These are phyloP conservation scores for Fusarium mexicanum DNA, from an alignment of 2,329 filamentous ascomycete species.

Conservation along the genomic window DNA sequence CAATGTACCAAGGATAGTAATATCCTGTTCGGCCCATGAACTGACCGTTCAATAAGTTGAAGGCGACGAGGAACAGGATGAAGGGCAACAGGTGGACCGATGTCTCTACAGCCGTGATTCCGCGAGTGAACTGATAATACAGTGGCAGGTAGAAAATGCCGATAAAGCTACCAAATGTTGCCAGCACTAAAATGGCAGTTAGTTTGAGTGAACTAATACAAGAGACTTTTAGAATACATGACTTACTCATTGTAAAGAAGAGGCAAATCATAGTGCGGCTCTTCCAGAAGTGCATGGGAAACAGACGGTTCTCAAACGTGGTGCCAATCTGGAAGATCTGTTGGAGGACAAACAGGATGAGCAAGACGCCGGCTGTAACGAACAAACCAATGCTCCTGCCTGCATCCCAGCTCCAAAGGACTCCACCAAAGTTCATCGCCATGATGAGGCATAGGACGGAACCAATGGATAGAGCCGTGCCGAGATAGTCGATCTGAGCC, in stretches of 20 bases:
- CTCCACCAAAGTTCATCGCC: constrained; percentile 60
- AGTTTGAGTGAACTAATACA: neutral
- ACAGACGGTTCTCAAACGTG: constrained; percentile 46
- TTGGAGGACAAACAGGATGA: constrained; percentile 54
- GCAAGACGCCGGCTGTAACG: constrained; percentile 52
- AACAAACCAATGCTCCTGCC: constrained; percentile 57
- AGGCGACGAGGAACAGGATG: constrained; percentile 11
- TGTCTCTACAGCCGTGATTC: neutral
- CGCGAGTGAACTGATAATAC: constrained; percentile 8
- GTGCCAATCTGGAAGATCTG: constrained; percentile 47
- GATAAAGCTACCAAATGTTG: constrained; percentile 9
- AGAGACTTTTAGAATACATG: no score
- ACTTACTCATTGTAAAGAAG: constrained; percentile 49
- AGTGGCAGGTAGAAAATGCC: constrained; percentile 19
- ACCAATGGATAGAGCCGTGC: constrained; percentile 53
- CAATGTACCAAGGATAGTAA: constrained; percentile 14
- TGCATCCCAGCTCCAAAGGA: constrained; percentile 56
- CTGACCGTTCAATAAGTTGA: constrained; percentile 7
- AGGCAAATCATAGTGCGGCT: constrained; percentile 52
- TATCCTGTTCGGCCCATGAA: constrained; percentile 13
- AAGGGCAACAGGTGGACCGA: constrained; percentile 4
- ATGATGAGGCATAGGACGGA: constrained; percentile 54
- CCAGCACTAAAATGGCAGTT: neutral
- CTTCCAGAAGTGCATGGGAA: constrained; percentile 59
- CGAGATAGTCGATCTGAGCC: constrained; percentile 52